Evolutionary conservation across 805 yeast species (phyloP), one percentile per base, ranked within the genome.

Genomic region (Starmerella vaccinii): DNA sequence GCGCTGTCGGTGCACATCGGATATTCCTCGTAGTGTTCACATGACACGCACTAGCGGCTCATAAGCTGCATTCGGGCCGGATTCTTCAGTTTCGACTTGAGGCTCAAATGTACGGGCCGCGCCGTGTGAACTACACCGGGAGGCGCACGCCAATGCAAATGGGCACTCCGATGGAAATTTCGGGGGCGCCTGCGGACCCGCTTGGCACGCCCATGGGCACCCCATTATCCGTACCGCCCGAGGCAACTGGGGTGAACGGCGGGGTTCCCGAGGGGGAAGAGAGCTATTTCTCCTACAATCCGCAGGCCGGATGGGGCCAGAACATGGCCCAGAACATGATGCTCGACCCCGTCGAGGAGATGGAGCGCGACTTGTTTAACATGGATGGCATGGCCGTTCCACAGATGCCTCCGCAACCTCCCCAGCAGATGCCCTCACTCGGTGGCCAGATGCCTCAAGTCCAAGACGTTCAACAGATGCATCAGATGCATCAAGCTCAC

Each of bases 261-360:
- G 42, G 45, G 3, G 45, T n/a, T 26, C 33, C 45, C n/a, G 34
- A 41, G 23, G 24, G 10, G 16, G 51, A 38, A 12, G 37, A 23
- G 13, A 46, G 42, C n/a, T 50, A 50, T 46, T 50, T 50, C 33
- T 34, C 40, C 24, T 50, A 45, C 45, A 32, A 41, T 12, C 33
- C 34, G 34, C 45, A 16, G 42, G 37, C 37, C n/a, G 22, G 33
- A 4, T 38, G 45, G 49, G 21, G 13, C 12, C 24, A 23, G 13
- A 32, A 32, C 18, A 32, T 32, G 35, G 22, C 22, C 38, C 54
- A 42, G 46, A 22, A 19, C 15, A 39, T 22, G 23, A 21, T 33
- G 19, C 49, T 57, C 24, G 61, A 57, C 29, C 59, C 61, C 21
- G 57, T 57, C 12, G 54, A 50, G 46, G 59, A 53, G 40, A 35